Evolutionary conservation across 805 yeast species (phyloP).

Genomic region (Candida easanensis): DNA sequence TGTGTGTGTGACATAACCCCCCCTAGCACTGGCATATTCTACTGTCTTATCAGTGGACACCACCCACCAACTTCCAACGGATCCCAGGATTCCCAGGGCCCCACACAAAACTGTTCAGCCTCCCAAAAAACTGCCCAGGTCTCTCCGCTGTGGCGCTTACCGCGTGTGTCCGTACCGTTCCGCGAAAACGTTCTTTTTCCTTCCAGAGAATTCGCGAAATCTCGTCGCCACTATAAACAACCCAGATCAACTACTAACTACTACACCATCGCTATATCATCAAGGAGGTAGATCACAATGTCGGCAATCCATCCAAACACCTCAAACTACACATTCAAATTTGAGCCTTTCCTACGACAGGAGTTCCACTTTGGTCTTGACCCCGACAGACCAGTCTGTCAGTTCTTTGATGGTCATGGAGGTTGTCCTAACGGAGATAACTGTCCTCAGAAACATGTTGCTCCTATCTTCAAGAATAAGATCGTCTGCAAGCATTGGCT

Average conservation of each 20-base stretch:
- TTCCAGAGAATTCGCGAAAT: background rate
- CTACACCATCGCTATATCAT: too few relatives aligned
- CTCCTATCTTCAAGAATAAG: slow-evolving; percentile 61
- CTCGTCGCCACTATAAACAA: too few relatives aligned
- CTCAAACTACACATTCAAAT: slow-evolving; percentile 48
- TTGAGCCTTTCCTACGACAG: slow-evolving; percentile 77
- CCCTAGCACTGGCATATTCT: too few relatives aligned
- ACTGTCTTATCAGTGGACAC: too few relatives aligned
- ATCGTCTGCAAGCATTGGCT: slow-evolving; percentile 99
- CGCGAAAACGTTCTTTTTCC: too few relatives aligned
- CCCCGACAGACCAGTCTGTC: slow-evolving; percentile 88
- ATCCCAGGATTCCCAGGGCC: too few relatives aligned
- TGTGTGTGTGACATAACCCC: too few relatives aligned
- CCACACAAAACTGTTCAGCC: too few relatives aligned
- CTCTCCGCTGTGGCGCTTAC: background rate
- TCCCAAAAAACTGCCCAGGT: too few relatives aligned
- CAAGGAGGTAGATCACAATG: too few relatives aligned
- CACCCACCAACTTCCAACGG: too few relatives aligned
- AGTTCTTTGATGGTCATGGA: slow-evolving; percentile 58
- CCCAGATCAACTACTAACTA: too few relatives aligned
- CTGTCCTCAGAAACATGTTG: slow-evolving; percentile 85
- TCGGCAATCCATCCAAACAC: slow-evolving; percentile 40
- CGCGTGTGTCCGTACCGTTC: background rate
- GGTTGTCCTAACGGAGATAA: slow-evolving; percentile 84
- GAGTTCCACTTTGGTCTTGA: slow-evolving; percentile 82